A percentile compares a stretch with the other conserved stretches of the same genome.
Evolutionary conservation across 495 filamentous ascomycete genomes (phyloP).

Genomic region (Hypoxylon lenormandii): DNA sequence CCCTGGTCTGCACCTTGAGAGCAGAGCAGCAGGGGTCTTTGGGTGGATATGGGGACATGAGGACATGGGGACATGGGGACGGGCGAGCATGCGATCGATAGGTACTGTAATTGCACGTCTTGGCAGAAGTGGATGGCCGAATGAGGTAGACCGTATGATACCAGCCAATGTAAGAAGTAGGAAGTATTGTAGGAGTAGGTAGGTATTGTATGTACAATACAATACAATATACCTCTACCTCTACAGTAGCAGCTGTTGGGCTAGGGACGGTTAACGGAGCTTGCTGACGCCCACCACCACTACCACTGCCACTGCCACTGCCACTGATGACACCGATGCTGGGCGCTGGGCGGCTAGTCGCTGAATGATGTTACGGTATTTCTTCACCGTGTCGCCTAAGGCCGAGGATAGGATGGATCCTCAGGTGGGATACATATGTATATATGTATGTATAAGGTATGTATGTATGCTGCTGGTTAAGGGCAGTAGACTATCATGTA

Average conservation of each 20-base stretch:
- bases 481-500: slow-evolving; percentile 20
- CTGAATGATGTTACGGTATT: slow-evolving; percentile 30
- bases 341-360: slow-evolving; percentile 16
- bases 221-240: too few species aligned
- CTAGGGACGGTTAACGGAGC: slow-evolving; percentile 43
- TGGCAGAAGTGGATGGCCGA: slow-evolving; percentile 42
- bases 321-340: neutral
- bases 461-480: slow-evolving; percentile 19
- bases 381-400: slow-evolving; percentile 32
- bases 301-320: neutral
- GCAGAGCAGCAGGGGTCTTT: slow-evolving; percentile 19
- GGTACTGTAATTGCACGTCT: slow-evolving; percentile 39
- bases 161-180: neutral
- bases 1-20: slow-evolving; percentile 14
- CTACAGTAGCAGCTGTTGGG: slow-evolving; percentile 6
- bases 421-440: neutral
- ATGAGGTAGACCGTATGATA: slow-evolving; percentile 34
- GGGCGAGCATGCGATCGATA: slow-evolving; percentile 43
- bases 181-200: too few species aligned
- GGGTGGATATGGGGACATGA: neutral
- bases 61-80: slow-evolving; percentile 23
- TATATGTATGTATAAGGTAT: slow-evolving; percentile 14
- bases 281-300: slow-evolving; percentile 15
- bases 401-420: slow-evolving; percentile 17
- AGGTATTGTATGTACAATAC: too few species aligned